These are phyloP conservation scores for Epichloe gansuensis DNA, from an alignment of 2,329 filamentous ascomycete genomes.

Conservation along the genomic window DNA sequence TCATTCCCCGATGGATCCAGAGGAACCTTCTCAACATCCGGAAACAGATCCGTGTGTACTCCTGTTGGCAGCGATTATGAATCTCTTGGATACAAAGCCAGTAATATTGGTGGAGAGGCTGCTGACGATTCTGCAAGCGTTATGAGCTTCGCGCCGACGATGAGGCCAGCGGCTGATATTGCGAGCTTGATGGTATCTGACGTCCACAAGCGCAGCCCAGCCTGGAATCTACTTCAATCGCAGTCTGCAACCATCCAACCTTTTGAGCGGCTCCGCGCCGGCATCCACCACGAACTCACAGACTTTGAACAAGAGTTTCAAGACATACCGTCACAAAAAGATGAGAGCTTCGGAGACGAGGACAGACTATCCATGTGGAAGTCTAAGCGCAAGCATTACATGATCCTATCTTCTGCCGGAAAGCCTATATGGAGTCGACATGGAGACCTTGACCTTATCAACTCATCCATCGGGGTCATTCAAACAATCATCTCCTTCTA, in stretches of 20 bases:
- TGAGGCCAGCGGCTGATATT: conserved; percentile 55
- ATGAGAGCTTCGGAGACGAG: conserved; percentile 35
- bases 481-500: conserved; percentile 98
- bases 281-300: conserved; percentile 41
- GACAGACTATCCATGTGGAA: conserved; percentile 66
- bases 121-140: conserved; percentile 53
- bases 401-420: conserved; percentile 89
- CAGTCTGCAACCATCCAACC: conserved; percentile 48
- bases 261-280: conserved; percentile 41
- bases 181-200: conserved; percentile 73
- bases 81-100: conserved; percentile 23
- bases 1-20: conserved; percentile 58
- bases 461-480: conserved; percentile 85
- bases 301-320: conserved; percentile 72
- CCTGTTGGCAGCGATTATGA: conserved; percentile 28
- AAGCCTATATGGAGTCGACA: conserved; percentile 97
- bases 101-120: conserved; percentile 30
- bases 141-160: conserved; percentile 52
- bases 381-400: conserved; percentile 89
- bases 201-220: conserved; percentile 50
- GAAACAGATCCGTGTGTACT: conserved; percentile 23
- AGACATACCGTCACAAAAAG: conserved; percentile 46
- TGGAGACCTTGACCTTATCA: conserved; percentile 79
- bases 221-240: conserved; percentile 55
- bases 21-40: conserved; percentile 44